Base-by-base conservation (phyloP, 805 yeast species). In the Yarrowia sp. region DNA sequence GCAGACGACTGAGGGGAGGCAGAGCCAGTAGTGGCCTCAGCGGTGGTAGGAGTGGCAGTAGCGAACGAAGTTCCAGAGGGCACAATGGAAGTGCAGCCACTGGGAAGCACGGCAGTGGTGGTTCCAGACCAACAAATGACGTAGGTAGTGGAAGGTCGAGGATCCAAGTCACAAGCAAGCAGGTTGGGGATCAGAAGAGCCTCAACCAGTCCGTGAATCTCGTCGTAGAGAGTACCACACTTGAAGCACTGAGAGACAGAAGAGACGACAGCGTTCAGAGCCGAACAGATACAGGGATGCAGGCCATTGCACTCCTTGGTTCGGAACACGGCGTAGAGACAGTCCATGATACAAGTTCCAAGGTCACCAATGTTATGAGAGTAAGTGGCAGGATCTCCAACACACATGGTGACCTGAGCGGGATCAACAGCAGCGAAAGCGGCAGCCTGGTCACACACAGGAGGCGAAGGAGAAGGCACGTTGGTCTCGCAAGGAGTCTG, bases 391-490 rank as follows among this genome's bases (percentile, higher is more conserved):
- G 18, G 67, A 51, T 58, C 51, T 6, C 43, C 51, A 14, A 43
- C 64, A 44, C 64, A 58, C 51, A 58, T 42, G 51, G 63, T 71
- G 68, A 10, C 70, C 28, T 22, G 28, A 5, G 28, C 68, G 62
- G 31, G 51, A 43, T 32, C 66, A 66, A 28, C 47, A 70, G 8
- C 71, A 67, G 13, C 60, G 39, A 17, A 75, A 74, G 11, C 55
- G 45, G 38, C 76, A 72, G 64, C 73, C 72, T 28, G 47, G 17
- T 42, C 17, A 55, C 66, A n/a, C 53, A 62, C 32, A 35, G 50
- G 63, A 68, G 60, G 42, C 4, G 62, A 42, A 9, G 62, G 45
- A n/a, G 62, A n/a, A 14, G 62, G 62, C 10, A 14, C 4, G 9
- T 31, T n/a, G 22, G 62, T 55, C 14, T 53, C 61, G 11, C 62